Conservation (phyloP, 805 yeast genomes). For the Lipomyces japonicus region DNA sequence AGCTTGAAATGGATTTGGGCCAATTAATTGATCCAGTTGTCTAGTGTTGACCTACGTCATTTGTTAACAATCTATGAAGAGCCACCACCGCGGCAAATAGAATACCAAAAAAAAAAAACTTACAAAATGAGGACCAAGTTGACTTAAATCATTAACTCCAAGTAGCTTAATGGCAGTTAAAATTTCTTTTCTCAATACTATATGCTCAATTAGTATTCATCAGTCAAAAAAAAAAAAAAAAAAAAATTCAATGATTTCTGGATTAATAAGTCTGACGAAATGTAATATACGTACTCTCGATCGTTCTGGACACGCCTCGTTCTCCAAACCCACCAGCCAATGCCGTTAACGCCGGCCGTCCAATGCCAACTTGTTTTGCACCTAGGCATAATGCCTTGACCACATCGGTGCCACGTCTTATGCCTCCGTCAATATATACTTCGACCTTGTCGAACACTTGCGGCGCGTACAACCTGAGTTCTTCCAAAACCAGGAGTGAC, state of each 20-base stretch:
- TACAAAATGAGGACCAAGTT: constrained; percentile 39
- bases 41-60: constrained; percentile 11
- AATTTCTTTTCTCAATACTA: constrained; percentile 55
- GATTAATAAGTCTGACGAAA: too few relatives aligned
- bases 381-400: constrained; percentile 65
- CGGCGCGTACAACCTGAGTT: constrained; percentile 43
- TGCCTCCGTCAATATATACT: constrained; percentile 63
- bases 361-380: constrained; percentile 61
- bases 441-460: constrained; percentile 46
- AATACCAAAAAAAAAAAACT: neutral
- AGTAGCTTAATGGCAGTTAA: constrained; percentile 61
- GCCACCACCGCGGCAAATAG: too few relatives aligned
- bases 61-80: neutral
- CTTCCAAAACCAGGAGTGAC: constrained; percentile 58
- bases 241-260: neutral
- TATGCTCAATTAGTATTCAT: too few relatives aligned
- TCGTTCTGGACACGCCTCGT: constrained; percentile 56
- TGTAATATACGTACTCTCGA: constrained; percentile 42
- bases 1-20: constrained; percentile 8
- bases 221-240: neutral
- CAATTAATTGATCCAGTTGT: constrained; percentile 16
- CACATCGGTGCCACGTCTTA: constrained; percentile 62
- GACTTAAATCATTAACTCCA: constrained; percentile 52
- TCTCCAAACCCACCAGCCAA: constrained; percentile 62
- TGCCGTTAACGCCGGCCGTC: constrained; percentile 62